phyloP scores from a whole-genome alignment of 495 filamentous ascomycete species.

The Penicillium atrosanguineum region DNA sequence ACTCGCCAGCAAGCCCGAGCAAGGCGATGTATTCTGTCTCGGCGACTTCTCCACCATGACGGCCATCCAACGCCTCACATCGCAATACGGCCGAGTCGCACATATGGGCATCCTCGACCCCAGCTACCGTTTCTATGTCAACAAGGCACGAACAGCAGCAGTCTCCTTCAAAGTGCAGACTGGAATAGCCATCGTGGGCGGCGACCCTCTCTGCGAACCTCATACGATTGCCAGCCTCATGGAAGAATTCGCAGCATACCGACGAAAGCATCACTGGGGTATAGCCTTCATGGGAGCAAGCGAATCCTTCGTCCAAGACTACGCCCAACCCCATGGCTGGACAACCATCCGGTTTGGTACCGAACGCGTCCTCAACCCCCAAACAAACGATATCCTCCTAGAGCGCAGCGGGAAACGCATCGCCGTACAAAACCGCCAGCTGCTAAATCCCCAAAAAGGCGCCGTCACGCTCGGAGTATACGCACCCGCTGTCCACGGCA shows the following conservation, averaged over 20 bases:
- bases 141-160: conserved; percentile 30
- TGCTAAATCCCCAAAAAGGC: conserved; percentile 35
- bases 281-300: conserved; percentile 42
- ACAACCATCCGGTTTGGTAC: conserved; percentile 40
- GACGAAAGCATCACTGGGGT: conserved; percentile 23
- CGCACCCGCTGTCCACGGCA: conserved; percentile 24
- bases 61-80: conserved; percentile 29
- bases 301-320: conserved; percentile 21
- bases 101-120: conserved; percentile 47
- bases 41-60: conserved; percentile 30
- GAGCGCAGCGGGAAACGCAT: conserved; percentile 39
- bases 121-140: conserved; percentile 43
- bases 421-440: conserved; percentile 33
- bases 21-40: conserved; percentile 23
- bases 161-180: conserved; percentile 41
- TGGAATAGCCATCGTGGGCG: conserved; percentile 35
- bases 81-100: conserved; percentile 35
- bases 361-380: conserved; percentile 42
- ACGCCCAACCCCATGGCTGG: conserved; percentile 28
- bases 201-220: conserved; percentile 38
- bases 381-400: conserved; percentile 39
- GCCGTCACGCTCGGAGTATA: conserved; percentile 35
- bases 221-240: conserved; percentile 23
- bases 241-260: conserved; percentile 36
- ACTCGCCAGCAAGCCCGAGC: not conserved